These are phyloP conservation scores for Dipteronia sinensis DNA, from an alignment of 345 rosid species.

Conservation along the genomic window DNA sequence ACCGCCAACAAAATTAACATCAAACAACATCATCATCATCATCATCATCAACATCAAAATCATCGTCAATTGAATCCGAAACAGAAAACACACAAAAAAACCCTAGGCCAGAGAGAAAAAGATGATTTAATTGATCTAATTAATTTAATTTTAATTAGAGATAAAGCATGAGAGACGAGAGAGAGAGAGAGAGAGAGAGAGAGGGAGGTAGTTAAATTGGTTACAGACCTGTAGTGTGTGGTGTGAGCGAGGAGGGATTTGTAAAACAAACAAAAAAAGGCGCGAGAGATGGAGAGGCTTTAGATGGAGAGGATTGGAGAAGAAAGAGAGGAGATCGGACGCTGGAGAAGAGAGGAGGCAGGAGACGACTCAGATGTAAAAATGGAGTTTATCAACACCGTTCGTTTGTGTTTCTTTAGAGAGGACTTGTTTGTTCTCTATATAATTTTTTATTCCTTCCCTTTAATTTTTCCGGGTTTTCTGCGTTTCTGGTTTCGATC, in stretches of 20 bases:
- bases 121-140: background rate
- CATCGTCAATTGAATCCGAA: background rate
- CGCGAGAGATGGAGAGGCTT: constrained; percentile 58
- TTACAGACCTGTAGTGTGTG: constrained; percentile 14
- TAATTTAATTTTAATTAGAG: background rate
- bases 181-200: background rate
- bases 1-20: background rate
- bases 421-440: background rate
- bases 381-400: constrained; percentile 69
- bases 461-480: background rate
- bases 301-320: constrained; percentile 41
- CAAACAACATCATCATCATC: background rate
- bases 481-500: constrained; percentile 19
- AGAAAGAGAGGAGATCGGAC: constrained; percentile 75
- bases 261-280: constrained; percentile 51
- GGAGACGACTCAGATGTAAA: constrained; percentile 65
- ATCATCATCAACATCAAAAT: constrained; percentile 1
- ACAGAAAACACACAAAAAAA: background rate
- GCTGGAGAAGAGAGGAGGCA: constrained; percentile 74
- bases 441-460: background rate
- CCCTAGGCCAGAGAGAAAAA: background rate
- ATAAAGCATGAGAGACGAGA: background rate
- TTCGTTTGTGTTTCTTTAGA: constrained; percentile 36
- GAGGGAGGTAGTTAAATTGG: constrained; percentile 5
- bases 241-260: constrained; percentile 25